Evolutionary conservation across 129 eudicot species (phyloP).

Genomic region (Flaveria sonorensis): DNA sequence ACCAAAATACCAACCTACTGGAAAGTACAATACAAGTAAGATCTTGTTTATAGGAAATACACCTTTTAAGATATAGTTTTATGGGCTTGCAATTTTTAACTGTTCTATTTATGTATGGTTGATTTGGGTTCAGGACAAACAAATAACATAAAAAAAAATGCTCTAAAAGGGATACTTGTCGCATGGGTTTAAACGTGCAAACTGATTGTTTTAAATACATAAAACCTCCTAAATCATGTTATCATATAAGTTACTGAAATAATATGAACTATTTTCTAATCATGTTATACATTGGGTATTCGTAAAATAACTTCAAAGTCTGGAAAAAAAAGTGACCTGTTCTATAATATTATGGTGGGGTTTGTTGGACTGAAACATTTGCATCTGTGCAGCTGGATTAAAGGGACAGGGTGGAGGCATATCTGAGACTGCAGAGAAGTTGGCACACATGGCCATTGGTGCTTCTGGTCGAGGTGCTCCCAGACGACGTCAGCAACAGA

Average conservation of each 20-base stretch:
- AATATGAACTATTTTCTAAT: neutral
- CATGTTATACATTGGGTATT: neutral
- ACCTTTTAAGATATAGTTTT: neutral
- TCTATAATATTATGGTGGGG: neutral
- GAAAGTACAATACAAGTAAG: conserved; percentile 60
- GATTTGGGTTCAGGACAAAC: neutral
- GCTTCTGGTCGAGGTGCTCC: conserved; percentile 37
- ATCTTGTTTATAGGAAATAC: neutral
- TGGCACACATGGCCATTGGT: conserved; percentile 52
- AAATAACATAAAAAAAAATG: neutral
- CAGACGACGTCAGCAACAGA: conserved; percentile 32
- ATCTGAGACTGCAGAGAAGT: conserved; percentile 54
- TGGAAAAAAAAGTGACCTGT: too few relatives aligned
- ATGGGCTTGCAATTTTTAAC: neutral
- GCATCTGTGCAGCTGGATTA: conserved; percentile 42
- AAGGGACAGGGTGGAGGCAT: conserved; percentile 45
- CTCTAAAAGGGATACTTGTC: neutral
- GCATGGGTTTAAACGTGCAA: neutral
- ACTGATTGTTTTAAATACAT: neutral
- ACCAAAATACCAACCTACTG: conserved; percentile 64
- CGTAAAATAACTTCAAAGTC: neutral
- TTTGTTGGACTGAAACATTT: neutral
- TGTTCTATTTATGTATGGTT: neutral
- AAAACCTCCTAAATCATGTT: too few relatives aligned
- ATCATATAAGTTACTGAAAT: neutral